Conservation (phyloP, 192 early-diverging fungal species). For the Coemansia sp. region DNA sequence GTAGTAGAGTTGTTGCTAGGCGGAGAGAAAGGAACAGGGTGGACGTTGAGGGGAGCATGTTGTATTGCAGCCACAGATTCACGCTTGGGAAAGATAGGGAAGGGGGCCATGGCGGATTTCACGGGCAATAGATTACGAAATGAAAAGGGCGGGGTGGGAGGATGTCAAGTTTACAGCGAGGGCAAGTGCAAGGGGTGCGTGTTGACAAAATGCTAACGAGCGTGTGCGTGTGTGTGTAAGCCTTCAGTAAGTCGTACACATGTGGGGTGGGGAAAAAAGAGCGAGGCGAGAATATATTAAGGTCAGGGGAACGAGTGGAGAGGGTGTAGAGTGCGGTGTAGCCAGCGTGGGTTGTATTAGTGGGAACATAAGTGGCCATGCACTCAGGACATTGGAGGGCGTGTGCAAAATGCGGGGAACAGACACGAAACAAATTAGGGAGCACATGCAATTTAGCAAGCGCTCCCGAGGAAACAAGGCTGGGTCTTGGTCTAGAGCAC, state of each 20-base stretch:
- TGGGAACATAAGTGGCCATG: neutral
- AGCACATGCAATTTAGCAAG: neutral
- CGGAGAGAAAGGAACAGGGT: slow-evolving; percentile 8
- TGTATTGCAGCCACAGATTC: slow-evolving; percentile 10
- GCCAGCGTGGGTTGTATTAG: slow-evolving; percentile 5
- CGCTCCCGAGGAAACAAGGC: neutral
- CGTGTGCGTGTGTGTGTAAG: neutral
- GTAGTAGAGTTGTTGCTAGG: neutral
- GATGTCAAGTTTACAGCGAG: neutral
- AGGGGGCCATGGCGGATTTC: slow-evolving; percentile 6
- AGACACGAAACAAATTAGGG: neutral
- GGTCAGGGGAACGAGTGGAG: slow-evolving; percentile 4
- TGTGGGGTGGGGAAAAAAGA: slow-evolving; percentile 10
- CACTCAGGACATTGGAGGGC: slow-evolving; percentile 1
- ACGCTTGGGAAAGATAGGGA: neutral
- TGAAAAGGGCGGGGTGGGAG: slow-evolving; percentile 16
- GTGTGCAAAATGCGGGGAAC: slow-evolving; percentile 2
- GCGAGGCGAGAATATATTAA: slow-evolving; percentile 11
- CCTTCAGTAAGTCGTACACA: neutral
- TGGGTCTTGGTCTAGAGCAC: neutral
- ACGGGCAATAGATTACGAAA: slow-evolving; percentile 12
- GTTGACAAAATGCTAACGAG: slow-evolving; percentile 1
- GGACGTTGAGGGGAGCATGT: neutral
- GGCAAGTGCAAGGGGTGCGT: neutral
- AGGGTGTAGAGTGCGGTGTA: neutral